A percentile compares a stretch with the other conserved stretches of the same genome.
phyloP scores from a whole-genome alignment of 1,284 basidiomycete species.

The Cutaneotrichosporon cutaneum region DNA sequence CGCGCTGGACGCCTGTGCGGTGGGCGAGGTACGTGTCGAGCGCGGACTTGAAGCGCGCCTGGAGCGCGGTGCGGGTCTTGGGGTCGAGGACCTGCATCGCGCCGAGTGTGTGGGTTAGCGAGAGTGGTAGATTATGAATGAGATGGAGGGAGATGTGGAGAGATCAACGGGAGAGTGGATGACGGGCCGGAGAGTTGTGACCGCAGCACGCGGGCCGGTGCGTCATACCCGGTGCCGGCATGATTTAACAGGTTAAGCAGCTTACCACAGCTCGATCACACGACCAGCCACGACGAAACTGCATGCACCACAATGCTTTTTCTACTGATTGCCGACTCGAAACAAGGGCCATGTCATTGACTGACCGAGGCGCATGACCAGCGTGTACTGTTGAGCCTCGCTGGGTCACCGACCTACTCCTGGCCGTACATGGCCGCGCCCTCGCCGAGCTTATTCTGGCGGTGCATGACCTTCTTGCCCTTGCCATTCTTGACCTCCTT shows the following conservation, averaged over 20 bases:
- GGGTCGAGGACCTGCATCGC: not conserved
- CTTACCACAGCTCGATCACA: not conserved
- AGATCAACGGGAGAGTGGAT: not conserved
- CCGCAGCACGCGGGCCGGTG: not conserved
- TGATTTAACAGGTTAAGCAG: not conserved
- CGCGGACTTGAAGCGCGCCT: slow-evolving; percentile 16
- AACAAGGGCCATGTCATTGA: no score
- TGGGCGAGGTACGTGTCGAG: slow-evolving; percentile 59
- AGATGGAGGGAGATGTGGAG: slow-evolving; percentile 2
- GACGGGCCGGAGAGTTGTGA: not conserved
- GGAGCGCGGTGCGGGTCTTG: slow-evolving; percentile 1
- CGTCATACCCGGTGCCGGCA: not conserved
- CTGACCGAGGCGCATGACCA: not conserved
- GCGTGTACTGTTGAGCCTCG: not conserved
- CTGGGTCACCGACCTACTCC: not conserved
- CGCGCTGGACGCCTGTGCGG: slow-evolving; percentile 67
- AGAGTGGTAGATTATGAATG: not conserved
- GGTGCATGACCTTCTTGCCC: not conserved
- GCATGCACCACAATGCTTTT: no score
- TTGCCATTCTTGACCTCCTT: no score
- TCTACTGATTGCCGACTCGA: no score
- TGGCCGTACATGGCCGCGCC: not conserved
- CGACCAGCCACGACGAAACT: not conserved
- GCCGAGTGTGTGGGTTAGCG: no score
- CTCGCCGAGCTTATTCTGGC: not conserved